Evolutionary conservation across 1,139 yeast genomes (phyloP).

Genomic region (Zygotorulaspora mrakii): DNA sequence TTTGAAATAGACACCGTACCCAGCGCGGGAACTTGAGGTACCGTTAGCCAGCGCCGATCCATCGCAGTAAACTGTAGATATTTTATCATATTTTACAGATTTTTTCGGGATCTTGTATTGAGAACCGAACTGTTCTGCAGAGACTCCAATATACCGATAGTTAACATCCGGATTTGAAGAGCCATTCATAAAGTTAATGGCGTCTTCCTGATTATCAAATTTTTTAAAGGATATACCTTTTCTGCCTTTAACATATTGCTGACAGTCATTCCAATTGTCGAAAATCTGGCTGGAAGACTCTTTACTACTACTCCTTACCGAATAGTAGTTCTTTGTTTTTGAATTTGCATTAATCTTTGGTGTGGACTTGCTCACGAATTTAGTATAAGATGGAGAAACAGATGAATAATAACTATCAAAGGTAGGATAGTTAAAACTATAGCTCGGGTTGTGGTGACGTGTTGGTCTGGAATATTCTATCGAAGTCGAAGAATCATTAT

Average conservation of each 20-base stretch:
- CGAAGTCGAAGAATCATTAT: too few species aligned
- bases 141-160: conserved; percentile 22
- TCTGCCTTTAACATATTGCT: conserved; percentile 43
- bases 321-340: conserved; percentile 24
- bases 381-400: too few species aligned
- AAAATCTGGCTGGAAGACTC: conserved; percentile 38
- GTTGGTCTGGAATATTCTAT: too few species aligned
- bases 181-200: conserved; percentile 37
- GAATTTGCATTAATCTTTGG: background rate
- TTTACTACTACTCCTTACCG: conserved; percentile 43
- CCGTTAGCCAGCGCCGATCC: conserved; percentile 67
- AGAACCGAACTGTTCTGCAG: conserved; percentile 16
- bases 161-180: conserved; percentile 20
- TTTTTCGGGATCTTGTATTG: conserved; percentile 11
- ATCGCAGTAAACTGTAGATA: conserved; percentile 52
- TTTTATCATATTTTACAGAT: conserved; percentile 9
- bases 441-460: background rate
- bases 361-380: too few species aligned
- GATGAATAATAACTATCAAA: too few species aligned
- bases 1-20: conserved; percentile 75
- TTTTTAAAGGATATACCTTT: conserved; percentile 48
- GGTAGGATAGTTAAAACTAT: too few species aligned
- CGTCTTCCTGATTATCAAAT: conserved; percentile 41
- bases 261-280: conserved; percentile 46
- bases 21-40: conserved; percentile 45